These are phyloP conservation scores for Trichoderma polysporum DNA, from an alignment of 2,329 filamentous ascomycete genomes.

Conservation along the genomic window DNA sequence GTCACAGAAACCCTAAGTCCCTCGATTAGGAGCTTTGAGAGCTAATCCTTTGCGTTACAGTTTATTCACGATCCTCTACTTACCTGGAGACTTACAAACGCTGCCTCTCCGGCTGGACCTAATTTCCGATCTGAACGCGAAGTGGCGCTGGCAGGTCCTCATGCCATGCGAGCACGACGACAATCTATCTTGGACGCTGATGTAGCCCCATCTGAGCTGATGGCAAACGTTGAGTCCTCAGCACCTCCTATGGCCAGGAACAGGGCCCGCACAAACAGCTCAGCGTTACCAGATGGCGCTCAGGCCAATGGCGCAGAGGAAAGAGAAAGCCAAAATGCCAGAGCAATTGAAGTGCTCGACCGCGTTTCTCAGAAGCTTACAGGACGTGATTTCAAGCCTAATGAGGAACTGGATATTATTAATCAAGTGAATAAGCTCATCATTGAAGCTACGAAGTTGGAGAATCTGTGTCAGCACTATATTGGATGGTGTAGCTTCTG, in stretches of 20 bases:
- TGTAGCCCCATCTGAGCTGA: constrained; percentile 58
- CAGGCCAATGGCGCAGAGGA: constrained; percentile 45
- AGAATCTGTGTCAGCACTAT: constrained; percentile 98
- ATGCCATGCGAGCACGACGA: constrained; percentile 56
- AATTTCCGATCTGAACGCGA: constrained; percentile 65
- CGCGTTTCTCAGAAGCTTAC: constrained; percentile 95
- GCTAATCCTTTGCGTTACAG: constrained; percentile 42
- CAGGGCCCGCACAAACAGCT: constrained; percentile 62
- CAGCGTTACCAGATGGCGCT: constrained; percentile 40
- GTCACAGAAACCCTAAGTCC: constrained; percentile 38
- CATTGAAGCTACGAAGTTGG: constrained; percentile 90
- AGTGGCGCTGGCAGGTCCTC: constrained; percentile 48
- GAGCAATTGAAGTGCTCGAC: constrained; percentile 86
- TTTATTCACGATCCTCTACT: constrained; percentile 99
- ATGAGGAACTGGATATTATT: constrained; percentile 79
- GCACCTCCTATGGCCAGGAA: constrained; percentile 50
- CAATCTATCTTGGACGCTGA: constrained; percentile 68
- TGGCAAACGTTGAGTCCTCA: constrained; percentile 47
- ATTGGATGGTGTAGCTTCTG: constrained; percentile 99
- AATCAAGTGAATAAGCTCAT: constrained; percentile 94
- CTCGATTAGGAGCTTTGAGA: background rate
- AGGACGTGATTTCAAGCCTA: constrained; percentile 84
- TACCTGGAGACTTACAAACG: constrained; percentile 83
- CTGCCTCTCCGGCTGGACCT: constrained; percentile 62
- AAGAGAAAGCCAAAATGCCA: constrained; percentile 84